A percentile compares a stretch with the other conserved stretches of the same genome.
These are phyloP conservation scores for Phycomyces nitens DNA, from an alignment of 192 early-diverging fungal genomes.

Conservation along the genomic window DNA sequence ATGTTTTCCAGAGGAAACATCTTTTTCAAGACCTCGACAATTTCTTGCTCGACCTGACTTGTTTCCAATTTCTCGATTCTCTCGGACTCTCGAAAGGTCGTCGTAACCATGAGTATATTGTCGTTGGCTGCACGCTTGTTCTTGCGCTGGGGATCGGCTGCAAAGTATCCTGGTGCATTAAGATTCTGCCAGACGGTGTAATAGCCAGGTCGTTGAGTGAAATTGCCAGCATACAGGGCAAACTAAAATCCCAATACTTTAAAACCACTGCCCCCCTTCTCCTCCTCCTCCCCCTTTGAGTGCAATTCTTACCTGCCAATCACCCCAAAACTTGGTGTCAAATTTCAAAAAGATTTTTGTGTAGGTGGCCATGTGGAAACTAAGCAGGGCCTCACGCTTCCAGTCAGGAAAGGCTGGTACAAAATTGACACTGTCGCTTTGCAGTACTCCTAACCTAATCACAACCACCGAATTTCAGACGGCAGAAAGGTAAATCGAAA, in stretches of 20 bases:
- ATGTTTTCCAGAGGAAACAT: conserved; percentile 20
- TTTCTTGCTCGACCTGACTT: conserved; percentile 11
- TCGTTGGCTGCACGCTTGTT: background rate
- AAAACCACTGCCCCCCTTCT: no score
- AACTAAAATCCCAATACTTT: conserved; percentile 7
- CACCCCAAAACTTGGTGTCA: conserved; percentile 31
- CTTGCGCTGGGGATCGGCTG: background rate
- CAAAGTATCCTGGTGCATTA: conserved; percentile 19
- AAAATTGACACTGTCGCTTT: conserved; percentile 29
- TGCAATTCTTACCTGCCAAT: conserved; percentile 30
- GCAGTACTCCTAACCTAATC: conserved; percentile 35
- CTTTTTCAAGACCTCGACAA: conserved; percentile 7
- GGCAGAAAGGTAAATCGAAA: background rate
- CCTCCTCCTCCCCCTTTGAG: no score
- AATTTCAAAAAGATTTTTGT: conserved; percentile 43
- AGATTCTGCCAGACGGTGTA: conserved; percentile 28
- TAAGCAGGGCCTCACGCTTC: conserved; percentile 37
- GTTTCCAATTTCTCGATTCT: conserved; percentile 23
- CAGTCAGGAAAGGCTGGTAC: conserved; percentile 35
- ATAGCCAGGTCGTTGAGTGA: conserved; percentile 4
- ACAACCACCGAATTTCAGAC: conserved; percentile 3
- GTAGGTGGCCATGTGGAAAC: conserved; percentile 39
- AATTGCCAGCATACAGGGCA: conserved; percentile 28
- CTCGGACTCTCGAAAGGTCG: conserved; percentile 18
- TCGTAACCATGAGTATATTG: conserved; percentile 35